Percentiles rank a stretch among this genome's conserved stretches.
These are phyloP conservation scores for Gracilariopsis chorda DNA, from an alignment of 23 red algal genomes.

Conservation along the genomic window DNA sequence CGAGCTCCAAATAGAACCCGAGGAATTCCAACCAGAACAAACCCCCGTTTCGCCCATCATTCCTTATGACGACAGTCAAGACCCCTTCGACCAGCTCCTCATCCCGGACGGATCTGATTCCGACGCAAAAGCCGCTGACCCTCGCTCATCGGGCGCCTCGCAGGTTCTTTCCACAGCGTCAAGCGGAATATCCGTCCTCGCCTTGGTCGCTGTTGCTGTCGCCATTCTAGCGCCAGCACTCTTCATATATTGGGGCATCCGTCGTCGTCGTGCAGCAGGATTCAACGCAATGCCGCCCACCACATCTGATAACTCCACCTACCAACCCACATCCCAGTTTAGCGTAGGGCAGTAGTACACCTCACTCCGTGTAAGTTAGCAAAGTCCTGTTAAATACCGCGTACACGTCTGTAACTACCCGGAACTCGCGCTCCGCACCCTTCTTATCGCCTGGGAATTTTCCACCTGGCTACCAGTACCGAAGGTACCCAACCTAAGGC, in stretches of 20 bases:
- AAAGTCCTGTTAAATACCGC: neutral
- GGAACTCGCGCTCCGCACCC: neutral
- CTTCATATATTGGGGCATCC: slow-evolving; percentile 33
- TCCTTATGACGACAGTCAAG: neutral
- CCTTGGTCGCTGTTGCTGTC: slow-evolving; percentile 33
- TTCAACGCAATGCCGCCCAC: slow-evolving; percentile 54
- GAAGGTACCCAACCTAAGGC: no score
- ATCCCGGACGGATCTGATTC: neutral
- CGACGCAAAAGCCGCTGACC: neutral
- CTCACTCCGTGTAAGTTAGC: neutral
- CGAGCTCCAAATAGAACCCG: neutral
- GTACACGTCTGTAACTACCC: neutral
- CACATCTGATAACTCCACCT: neutral
- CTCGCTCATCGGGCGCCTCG: neutral
- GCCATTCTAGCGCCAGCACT: slow-evolving; percentile 33
- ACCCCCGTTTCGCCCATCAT: neutral
- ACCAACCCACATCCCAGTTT: neutral
- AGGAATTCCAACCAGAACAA: no score
- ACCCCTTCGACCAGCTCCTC: neutral
- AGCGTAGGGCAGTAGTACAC: slow-evolving; percentile 15
- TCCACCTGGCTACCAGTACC: neutral
- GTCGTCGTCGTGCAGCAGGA: slow-evolving; percentile 13
- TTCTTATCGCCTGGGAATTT: neutral
- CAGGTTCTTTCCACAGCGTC: neutral
- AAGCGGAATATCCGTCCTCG: slow-evolving; percentile 11